These are phyloP conservation scores for Saccharomycopsis sp. DNA, from an alignment of 805 yeast species.

Conservation along the genomic window DNA sequence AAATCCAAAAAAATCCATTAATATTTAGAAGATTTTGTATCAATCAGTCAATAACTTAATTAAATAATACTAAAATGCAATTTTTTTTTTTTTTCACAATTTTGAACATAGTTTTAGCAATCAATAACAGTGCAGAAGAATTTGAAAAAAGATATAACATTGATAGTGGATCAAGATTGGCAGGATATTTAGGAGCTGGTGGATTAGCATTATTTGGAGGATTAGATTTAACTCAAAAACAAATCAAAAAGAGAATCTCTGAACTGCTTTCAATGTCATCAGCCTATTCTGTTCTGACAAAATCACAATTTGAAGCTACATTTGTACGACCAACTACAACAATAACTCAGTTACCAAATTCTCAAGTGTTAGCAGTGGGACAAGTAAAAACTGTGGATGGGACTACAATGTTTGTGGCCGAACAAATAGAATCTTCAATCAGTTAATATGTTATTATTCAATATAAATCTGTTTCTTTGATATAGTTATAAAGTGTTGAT, in stretches of 20 bases:
- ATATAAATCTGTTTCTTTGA: not conserved
- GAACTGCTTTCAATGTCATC: not conserved
- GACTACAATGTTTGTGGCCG: not conserved
- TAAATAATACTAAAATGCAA: not conserved
- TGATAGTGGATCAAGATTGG: not conserved
- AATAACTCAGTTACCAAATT: not conserved
- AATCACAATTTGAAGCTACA: not conserved
- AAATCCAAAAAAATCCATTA: no score
- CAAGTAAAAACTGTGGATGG: not conserved
- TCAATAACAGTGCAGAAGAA: not conserved
- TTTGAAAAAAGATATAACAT: not conserved
- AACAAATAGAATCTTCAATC: not conserved
- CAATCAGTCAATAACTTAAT: not conserved
- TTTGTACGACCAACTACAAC: constrained; percentile 8
- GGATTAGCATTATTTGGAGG: constrained; percentile 2
- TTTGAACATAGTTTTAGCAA: not conserved
- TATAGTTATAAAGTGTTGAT: no score
- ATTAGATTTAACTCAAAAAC: not conserved
- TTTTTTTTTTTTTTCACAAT: not conserved
- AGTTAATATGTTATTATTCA: not conserved
- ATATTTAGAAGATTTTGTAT: no score
- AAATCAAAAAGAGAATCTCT: not conserved
- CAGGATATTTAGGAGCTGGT: not conserved
- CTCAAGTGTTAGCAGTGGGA: constrained; percentile 1
- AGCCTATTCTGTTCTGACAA: not conserved